Conservation (phyloP, 176 grass and related monocot species). For the Oryza longistaminata region DNA sequence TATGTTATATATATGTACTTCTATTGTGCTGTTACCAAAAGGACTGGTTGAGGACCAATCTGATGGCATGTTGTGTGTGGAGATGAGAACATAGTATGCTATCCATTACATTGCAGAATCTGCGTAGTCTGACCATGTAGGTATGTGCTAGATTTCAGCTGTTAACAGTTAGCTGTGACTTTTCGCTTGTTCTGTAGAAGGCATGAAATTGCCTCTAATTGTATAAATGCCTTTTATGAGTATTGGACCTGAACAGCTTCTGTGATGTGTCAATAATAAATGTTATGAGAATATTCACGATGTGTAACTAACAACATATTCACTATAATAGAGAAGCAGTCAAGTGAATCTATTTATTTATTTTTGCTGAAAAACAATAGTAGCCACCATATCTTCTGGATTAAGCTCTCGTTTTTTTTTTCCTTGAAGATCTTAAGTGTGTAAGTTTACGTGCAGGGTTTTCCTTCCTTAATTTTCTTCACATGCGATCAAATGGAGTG, state of each 20-base stretch:
- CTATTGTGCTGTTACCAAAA: background rate
- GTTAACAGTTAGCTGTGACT: background rate
- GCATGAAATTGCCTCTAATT: background rate
- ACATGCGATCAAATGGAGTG: background rate
- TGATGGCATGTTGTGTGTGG: background rate
- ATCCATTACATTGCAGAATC: background rate
- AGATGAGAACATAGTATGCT: background rate
- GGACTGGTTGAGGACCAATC: background rate
- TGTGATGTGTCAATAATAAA: background rate
- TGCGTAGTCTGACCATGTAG: background rate
- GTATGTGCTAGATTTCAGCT: background rate
- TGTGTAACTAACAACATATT: background rate
- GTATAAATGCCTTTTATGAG: background rate
- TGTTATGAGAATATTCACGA: background rate
- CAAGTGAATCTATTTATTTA: background rate
- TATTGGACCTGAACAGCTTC: background rate
- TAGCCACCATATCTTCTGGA: background rate
- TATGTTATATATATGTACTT: background rate
- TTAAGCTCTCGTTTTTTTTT: background rate
- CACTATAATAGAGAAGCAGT: background rate
- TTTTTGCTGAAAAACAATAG: background rate
- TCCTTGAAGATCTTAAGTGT: constrained; percentile 9
- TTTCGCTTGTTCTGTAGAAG: background rate
- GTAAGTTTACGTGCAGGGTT: constrained; percentile 33
- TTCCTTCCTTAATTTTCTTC: constrained; percentile 38